Conservation (phyloP, 2,329 filamentous ascomycete genomes). For the Calonectria leucothoes region DNA sequence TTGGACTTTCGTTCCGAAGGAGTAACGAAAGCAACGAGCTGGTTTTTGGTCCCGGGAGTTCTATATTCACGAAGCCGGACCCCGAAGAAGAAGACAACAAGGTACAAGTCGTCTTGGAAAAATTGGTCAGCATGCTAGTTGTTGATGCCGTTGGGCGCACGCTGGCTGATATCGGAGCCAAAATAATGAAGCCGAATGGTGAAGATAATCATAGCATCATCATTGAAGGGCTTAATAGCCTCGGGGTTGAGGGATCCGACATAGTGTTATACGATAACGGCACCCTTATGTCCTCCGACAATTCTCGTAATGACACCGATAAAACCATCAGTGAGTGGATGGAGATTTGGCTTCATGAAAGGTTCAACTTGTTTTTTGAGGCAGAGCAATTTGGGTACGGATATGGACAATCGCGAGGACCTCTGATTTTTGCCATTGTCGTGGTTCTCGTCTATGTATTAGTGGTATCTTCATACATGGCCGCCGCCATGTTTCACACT, state of each 20-base stretch:
- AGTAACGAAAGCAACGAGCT: too few species aligned
- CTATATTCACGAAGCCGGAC: neutral
- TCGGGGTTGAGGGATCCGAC: too few species aligned
- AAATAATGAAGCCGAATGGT: neutral
- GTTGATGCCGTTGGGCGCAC: neutral
- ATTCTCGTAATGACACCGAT: neutral
- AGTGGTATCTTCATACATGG: neutral
- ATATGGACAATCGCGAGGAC: neutral
- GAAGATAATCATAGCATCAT: neutral
- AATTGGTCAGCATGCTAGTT: neutral
- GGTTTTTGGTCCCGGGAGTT: neutral
- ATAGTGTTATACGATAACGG: neutral
- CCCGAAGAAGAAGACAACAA: neutral
- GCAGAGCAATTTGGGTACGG: neutral
- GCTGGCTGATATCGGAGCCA: neutral
- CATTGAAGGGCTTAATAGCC: neutral
- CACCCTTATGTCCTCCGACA: neutral
- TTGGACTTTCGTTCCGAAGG: neutral
- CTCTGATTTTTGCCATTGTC: neutral
- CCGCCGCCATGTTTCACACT: neutral
- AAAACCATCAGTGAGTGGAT: neutral
- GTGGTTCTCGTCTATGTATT: neutral
- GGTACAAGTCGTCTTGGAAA: neutral
- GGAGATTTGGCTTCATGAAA: neutral
- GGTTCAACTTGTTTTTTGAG: neutral